Evolutionary conservation across 2,329 filamentous ascomycete genomes (phyloP), one percentile per base, ranked within the genome.

Genomic region (Neonectria sp.): DNA sequence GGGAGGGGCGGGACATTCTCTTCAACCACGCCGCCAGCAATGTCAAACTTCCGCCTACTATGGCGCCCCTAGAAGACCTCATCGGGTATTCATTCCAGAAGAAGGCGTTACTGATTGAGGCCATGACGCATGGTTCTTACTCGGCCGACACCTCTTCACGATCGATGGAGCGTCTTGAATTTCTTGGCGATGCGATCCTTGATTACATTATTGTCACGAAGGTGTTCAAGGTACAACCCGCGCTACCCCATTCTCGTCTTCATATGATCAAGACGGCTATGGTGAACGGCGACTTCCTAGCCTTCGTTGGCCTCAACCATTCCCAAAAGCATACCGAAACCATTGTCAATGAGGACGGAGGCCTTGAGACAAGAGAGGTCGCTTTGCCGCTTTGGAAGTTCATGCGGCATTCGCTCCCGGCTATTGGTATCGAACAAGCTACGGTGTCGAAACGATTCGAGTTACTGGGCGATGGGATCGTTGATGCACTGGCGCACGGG

Each of bases 171-270:
- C 89, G 95, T 0, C 86, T 98, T 1, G 95, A 98, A 76, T 97
- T 96, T 74, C 83, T 98, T 0, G 95, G 95, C 1, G 95, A 98
- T 73, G 89, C 94, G 0, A 84, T 98, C 3, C 88, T 98, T 0
- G 95, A 98, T 79, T 88, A 90, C 72, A 83, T 97, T 62, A 83
- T 98, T 55, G 90, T 93, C 8, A 83, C 82, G 0, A 84, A 82
- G n/a, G 81, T 95, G 6, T 92, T 89, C 78, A 75, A 77, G 3
- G 71, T 79, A 13, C 71, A 77, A 2, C 81, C 82, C 0, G 81
- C 85, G 3, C 76, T 89, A 0, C 63, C 80, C 0, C 83, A 88
- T 55, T 76, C 85, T 3, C 82, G 88, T n/a, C 93, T 98, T 89
- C 94, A 97, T 73, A 82, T 90, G 3, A 83, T 95, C 63, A 91